Conservation (phyloP, 768 basidiomycete species). For the Xanthoconium purpureum region DNA sequence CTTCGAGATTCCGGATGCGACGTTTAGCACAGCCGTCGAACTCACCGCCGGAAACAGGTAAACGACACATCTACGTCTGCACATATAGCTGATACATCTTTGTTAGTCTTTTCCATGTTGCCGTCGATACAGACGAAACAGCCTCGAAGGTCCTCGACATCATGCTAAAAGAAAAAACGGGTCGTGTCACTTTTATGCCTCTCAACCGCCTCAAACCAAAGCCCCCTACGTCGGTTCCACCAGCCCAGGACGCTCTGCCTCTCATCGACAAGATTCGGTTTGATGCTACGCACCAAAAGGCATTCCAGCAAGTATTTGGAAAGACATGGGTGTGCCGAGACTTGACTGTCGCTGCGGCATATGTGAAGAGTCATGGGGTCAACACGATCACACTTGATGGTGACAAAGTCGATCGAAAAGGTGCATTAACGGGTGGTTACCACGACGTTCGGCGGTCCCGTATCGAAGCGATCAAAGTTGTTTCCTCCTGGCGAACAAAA, state of each 20-base stretch:
- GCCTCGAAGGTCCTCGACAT: conserved; percentile 87
- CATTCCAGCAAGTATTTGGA: conserved; percentile 96
- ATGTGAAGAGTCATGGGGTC: conserved; percentile 90
- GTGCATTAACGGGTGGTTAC: conserved; percentile 93
- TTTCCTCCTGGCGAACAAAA: conserved; percentile 72
- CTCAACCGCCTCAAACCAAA: conserved; percentile 90
- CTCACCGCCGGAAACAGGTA: conserved; percentile 95
- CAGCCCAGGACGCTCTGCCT: conserved; percentile 73
- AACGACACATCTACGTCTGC: neutral
- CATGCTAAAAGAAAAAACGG: conserved; percentile 91
- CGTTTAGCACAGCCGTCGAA: conserved; percentile 91
- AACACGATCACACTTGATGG: conserved; percentile 98
- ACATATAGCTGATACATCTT: conserved; percentile 2
- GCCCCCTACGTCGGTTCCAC: conserved; percentile 51
- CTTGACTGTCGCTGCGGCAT: conserved; percentile 87
- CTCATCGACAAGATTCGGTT: conserved; percentile 81
- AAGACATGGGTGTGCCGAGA: conserved; percentile 96
- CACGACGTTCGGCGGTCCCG: conserved; percentile 89
- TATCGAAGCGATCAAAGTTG: conserved; percentile 79
- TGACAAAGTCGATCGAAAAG: conserved; percentile 96
- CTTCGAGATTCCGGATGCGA: conserved; percentile 83
- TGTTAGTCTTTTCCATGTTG: conserved; percentile 84
- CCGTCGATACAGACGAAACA: conserved; percentile 95
- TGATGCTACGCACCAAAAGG: conserved; percentile 66
- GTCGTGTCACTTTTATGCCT: conserved; percentile 97